Evolutionary conservation across 2,329 filamentous ascomycete genomes (phyloP), one percentile per base, ranked within the genome.

Genomic region (Nemania abortiva): DNA sequence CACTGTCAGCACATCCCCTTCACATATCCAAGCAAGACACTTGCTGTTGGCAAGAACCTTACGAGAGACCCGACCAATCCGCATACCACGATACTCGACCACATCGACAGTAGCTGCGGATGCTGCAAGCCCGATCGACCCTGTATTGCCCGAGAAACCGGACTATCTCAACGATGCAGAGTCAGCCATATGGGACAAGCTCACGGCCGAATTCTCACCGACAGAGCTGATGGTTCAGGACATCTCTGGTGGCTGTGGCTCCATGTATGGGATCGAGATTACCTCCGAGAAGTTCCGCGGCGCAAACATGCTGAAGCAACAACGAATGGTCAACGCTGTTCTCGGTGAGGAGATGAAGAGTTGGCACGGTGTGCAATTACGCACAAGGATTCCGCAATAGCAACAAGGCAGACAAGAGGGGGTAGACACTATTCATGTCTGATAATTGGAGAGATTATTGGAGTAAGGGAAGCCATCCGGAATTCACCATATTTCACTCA

Each of bases 211-310:
- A 75, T 86, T 89, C 64, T 71, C 78, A 1, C 87, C 87, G 0
- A 84, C 84, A 0, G 80, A 85, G 67, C 80, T 90, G 29, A 80
- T 89, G 79, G 92, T 96, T 10, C 90, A 91, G 79, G 93, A 97
- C 81, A 89, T 96, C 60, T 93, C 91, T 27, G 93, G 93, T 67
- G 93, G 93, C 34, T 97, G 93, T 81, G 93, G 93, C 10, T 92
- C 90, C 77, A 96, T 96, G 93, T 96, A 96, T 82, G 91, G 90
- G 65, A 91, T 97, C 73, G 91, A 95, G 75, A 90, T 96, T 72
- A 87, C 89, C 56, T 92, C 91, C 7, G 85, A 89, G 55, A 86
- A 85, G 75, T 97, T 97, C 81, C 85, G 86, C 63, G 93, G 92
- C 55, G 79, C 89, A 74, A 86, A 84, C 58, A 89, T 95, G 79